Percentiles rank a stretch among this genome's conserved stretches.
phyloP scores from a whole-genome alignment of 495 filamentous ascomycete genomes.

The Lophiotrema nucula region DNA sequence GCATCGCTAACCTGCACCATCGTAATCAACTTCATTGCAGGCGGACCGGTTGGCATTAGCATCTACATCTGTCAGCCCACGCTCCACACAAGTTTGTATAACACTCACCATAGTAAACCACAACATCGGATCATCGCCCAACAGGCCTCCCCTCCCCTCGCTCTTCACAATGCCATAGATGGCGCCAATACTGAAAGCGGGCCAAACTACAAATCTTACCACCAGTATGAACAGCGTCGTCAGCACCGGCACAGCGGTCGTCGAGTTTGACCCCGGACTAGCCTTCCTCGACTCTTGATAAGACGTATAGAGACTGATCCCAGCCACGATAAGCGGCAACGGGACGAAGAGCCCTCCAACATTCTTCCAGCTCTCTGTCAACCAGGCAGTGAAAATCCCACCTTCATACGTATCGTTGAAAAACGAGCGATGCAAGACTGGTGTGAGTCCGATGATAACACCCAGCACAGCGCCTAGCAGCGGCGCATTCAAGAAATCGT shows the following conservation, averaged over 20 bases:
- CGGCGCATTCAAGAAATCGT: slow-evolving; percentile 60
- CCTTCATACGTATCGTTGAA: slow-evolving; percentile 60
- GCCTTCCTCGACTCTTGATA: slow-evolving; percentile 39
- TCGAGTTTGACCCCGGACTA: neutral
- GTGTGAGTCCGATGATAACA: slow-evolving; percentile 59
- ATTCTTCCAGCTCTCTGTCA: slow-evolving; percentile 61
- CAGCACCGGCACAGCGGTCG: slow-evolving; percentile 44
- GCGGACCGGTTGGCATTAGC: slow-evolving; percentile 69
- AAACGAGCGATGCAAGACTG: slow-evolving; percentile 59
- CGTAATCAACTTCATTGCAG: slow-evolving; percentile 66
- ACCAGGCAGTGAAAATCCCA: slow-evolving; percentile 65
- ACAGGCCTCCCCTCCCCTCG: slow-evolving; percentile 46
- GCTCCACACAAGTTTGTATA: too few species aligned
- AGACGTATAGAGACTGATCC: slow-evolving; percentile 58
- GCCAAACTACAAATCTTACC: slow-evolving; percentile 63
- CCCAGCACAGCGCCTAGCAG: slow-evolving; percentile 60
- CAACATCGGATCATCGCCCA: slow-evolving; percentile 65
- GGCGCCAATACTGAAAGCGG: slow-evolving; percentile 53
- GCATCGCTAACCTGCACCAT: slow-evolving; percentile 62
- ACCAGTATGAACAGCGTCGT: slow-evolving; percentile 54
- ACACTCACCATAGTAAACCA: slow-evolving; percentile 71
- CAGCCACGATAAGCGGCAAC: slow-evolving; percentile 66
- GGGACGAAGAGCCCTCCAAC: slow-evolving; percentile 65
- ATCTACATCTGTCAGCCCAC: too few species aligned
- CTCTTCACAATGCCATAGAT: slow-evolving; percentile 54